phyloP scores from a whole-genome alignment of 2,329 filamentous ascomycete genomes.

The Penicillium sp. region DNA sequence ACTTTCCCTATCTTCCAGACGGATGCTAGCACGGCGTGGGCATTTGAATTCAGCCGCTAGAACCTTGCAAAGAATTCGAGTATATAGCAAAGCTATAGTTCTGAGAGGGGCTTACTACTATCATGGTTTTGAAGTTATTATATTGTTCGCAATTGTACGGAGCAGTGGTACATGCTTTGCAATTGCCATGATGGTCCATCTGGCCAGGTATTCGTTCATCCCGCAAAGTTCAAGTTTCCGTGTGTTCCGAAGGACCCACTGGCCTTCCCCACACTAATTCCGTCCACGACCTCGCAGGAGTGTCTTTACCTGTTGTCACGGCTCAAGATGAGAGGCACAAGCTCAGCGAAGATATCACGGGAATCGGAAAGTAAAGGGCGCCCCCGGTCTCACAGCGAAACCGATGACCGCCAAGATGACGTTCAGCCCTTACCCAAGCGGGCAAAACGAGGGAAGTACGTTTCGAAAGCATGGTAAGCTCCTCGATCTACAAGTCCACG shows the following conservation, averaged over 20 bases:
- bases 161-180: no score
- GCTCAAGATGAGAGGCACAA: background rate
- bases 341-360: background rate
- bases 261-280: background rate
- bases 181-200: no score
- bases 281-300: background rate
- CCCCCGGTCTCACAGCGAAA: background rate
- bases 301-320: background rate
- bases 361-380: background rate
- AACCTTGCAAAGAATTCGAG: background rate
- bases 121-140: no score
- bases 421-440: background rate
- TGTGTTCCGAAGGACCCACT: background rate
- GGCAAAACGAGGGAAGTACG: conserved; percentile 22
- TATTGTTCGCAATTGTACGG: no score
- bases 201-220: no score
- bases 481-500: background rate
- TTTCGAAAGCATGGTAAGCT: conserved; percentile 25
- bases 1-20: conserved; percentile 43
- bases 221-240: background rate
- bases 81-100: background rate
- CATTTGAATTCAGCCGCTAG: conserved; percentile 41
- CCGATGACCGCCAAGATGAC: background rate
- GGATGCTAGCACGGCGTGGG: conserved; percentile 41
- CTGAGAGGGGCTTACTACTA: no score